Evolutionary conservation across 2,329 filamentous ascomycete genomes (phyloP).

Genomic region (Arthroderma sp.): DNA sequence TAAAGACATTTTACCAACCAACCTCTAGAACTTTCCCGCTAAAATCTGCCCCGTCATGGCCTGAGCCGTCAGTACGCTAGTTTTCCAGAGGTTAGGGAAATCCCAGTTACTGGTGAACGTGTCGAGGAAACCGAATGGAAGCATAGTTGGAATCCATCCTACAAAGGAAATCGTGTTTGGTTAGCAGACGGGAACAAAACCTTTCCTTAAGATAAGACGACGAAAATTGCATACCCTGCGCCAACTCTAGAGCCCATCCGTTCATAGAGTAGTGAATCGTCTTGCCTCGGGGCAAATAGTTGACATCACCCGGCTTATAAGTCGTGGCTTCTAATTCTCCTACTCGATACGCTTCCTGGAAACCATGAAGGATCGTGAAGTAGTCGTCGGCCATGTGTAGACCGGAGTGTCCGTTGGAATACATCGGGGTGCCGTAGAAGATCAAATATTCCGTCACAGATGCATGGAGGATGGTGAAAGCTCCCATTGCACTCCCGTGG

Average conservation of each 20-base stretch:
- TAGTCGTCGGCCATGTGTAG: conserved; percentile 89
- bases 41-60: conserved; percentile 66
- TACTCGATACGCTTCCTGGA: conserved; percentile 61
- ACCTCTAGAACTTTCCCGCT: conserved; percentile 51
- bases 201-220: too few species aligned
- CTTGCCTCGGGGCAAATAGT: conserved; percentile 57
- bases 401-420: conserved; percentile 77
- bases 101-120: conserved; percentile 68
- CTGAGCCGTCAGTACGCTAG: conserved; percentile 56
- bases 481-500: conserved; percentile 33
- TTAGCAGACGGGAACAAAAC: too few species aligned
- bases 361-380: conserved; percentile 76
- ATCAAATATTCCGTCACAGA: conserved; percentile 83
- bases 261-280: conserved; percentile 80
- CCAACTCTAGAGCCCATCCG: conserved; percentile 72
- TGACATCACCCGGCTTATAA: conserved; percentile 55
- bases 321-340: conserved; percentile 55
- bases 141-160: conserved; percentile 90
- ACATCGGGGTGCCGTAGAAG: conserved; percentile 65
- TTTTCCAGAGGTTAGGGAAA: conserved; percentile 71
- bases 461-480: conserved; percentile 72
- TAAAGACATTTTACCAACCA: neutral
- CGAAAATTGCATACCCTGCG: too few species aligned
- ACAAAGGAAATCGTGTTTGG: too few species aligned
- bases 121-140: conserved; percentile 80